Percentiles rank a stretch among this genome's conserved stretches.
These are phyloP conservation scores for Sporothrix mexicana DNA, from an alignment of 2,329 filamentous ascomycete species.

Conservation along the genomic window DNA sequence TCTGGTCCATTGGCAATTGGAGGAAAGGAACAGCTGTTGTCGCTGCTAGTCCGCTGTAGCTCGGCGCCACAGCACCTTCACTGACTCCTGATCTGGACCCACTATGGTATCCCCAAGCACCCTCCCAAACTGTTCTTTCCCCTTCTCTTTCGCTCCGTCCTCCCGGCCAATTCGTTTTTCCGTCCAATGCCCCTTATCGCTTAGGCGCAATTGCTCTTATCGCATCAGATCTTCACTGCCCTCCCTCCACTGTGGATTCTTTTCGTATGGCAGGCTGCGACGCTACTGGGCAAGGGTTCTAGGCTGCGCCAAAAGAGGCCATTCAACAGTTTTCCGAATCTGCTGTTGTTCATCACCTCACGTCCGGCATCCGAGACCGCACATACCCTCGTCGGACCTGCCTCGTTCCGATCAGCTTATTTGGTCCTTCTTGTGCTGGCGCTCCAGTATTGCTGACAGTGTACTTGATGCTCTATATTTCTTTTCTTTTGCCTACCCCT, in stretches of 20 bases:
- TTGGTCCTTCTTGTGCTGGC: not conserved
- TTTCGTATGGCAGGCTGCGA: not conserved
- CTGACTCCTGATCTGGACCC: slow-evolving; percentile 1
- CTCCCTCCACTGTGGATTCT: not conserved
- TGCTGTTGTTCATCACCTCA: slow-evolving; percentile 23
- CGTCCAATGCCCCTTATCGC: slow-evolving; percentile 24
- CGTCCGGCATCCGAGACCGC: slow-evolving; percentile 28
- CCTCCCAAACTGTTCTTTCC: not conserved
- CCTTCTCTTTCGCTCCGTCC: not conserved
- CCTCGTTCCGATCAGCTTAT: not conserved
- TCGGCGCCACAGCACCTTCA: not conserved
- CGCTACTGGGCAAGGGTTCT: not conserved
- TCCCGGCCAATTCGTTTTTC: slow-evolving; percentile 29
- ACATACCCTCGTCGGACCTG: not conserved
- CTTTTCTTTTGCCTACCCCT: not conserved
- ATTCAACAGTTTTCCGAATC: slow-evolving; percentile 22
- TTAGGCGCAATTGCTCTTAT: slow-evolving; percentile 24
- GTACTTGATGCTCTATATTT: not conserved
- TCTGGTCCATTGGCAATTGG: not conserved
- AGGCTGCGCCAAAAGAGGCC: slow-evolving; percentile 25
- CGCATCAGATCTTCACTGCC: slow-evolving; percentile 23
- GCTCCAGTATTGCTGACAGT: not conserved
- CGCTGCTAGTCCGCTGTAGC: not conserved
- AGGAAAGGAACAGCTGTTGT: slow-evolving; percentile 25
- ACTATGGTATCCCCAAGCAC: not conserved